Base-by-base conservation (phyloP, 495 filamentous ascomycete species). In the Daldinia grandis region DNA sequence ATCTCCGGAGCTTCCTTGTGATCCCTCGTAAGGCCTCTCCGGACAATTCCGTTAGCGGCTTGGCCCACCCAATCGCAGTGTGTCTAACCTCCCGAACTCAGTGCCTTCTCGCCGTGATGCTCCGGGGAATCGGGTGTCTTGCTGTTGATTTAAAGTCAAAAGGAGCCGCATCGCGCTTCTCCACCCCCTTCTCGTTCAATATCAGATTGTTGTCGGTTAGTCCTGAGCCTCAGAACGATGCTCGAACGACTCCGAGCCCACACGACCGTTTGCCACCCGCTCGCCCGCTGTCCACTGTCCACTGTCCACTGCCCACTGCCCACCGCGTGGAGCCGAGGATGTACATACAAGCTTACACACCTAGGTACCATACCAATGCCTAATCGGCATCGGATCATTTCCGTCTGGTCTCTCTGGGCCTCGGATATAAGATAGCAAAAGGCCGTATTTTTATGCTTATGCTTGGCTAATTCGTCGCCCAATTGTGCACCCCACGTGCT, bases 401-500 rank as follows among this genome's bases (percentile, higher is more conserved):
- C 33, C 21, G 15, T 57, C 54, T 37, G 42, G 30, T n/a, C 28
- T 14, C 21, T 57, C 54, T 37, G 42, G 30, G 58, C 63, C 58
- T 71, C 69, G 69, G 69, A 71, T 37, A 67, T 63, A 71, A 71
- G 62, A 63, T 66, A 67, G 25, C 64, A 71, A 50, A 49, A 66
- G 38, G 27, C 27, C 35, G 33, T 37, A 28, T 17, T 35, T 19
- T n/a, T 33, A 33, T 58, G 31, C 62, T 64, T 59, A 49, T 69
- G 66, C 60, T 58, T 49, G 49, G 58, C 31, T 66, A 51, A 72
- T 68, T 71, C 68, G 64, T 64, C 44, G 74, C 74, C 49, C 72
- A 76, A 71, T 74, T 76, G 65, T 69, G 66, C 68, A 72, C 74
- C 74, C 74, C 74, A 76, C 74, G 74, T 76, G 74, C 67, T 54